phyloP scores from a whole-genome alignment of 257 asterid species.

The Salvia miltiorrhiza region DNA sequence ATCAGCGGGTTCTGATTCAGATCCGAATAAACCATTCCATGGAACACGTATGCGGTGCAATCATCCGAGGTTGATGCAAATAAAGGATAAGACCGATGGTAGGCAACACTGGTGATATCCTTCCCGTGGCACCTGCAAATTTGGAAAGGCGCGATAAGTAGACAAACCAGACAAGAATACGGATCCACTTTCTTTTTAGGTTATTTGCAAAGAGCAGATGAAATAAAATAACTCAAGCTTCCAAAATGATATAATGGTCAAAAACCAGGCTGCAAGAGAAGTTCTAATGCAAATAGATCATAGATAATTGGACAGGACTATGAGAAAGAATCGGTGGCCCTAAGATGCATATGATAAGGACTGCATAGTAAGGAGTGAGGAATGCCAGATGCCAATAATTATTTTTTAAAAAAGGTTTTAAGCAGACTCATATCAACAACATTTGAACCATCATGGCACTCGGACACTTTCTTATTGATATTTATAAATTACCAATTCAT shows the following conservation, averaged over 20 bases:
- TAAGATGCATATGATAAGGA: neutral
- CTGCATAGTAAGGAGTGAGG: neutral
- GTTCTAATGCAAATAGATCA: no score
- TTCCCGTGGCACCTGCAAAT: slow-evolving; percentile 70
- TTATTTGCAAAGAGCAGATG: neutral
- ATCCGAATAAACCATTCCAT: slow-evolving; percentile 95
- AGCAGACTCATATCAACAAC: neutral
- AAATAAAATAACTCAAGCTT: neutral
- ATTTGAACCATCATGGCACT: neutral
- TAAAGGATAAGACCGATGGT: slow-evolving; percentile 87
- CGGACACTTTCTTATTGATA: neutral
- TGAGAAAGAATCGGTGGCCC: neutral
- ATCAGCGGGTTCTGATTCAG: slow-evolving; percentile 81
- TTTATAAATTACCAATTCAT: slow-evolving; percentile 25
- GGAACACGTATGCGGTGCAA: slow-evolving; percentile 80
- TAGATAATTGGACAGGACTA: neutral
- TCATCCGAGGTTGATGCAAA: slow-evolving; percentile 93
- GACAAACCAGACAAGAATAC: neutral
- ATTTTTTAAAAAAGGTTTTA: no score
- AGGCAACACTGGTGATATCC: slow-evolving; percentile 75
- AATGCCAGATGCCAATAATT: no score
- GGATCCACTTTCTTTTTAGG: neutral
- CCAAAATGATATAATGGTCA: neutral
- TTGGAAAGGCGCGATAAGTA: slow-evolving; percentile 7
- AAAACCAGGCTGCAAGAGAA: neutral